Base-by-base conservation (phyloP, 108 stramenopile species). In the Skeletonema costatum region DNA sequence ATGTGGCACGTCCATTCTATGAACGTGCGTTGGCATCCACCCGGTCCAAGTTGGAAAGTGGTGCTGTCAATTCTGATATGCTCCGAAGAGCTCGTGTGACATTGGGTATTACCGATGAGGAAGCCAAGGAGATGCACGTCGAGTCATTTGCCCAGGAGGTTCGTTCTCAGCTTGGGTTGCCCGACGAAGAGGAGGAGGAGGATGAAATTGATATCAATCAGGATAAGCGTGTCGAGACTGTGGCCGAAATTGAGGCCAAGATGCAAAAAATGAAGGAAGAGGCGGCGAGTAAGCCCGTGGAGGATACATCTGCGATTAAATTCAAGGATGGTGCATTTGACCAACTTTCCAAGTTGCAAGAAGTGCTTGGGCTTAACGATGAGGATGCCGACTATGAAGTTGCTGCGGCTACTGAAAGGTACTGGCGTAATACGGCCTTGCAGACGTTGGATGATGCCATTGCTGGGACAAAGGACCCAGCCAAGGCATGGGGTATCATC, bases 1-100 rank as follows among this genome's bases (percentile, higher is more conserved):
- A 76, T 2, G 87, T 90, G 4, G 89, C 87, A 32, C 87, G 86
- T 64, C 95, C 95, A 11, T 94, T 97, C 70, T 97, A 97, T 66
- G 81, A 85, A 60, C 80, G 90, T 29, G 96, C 93, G 3, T 78
- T 97, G 51, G 59, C 74, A 63, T 88, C 85, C 39, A 87, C 96
- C 11, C 71, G 90, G 29, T 70, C 80, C 56, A 94, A 97, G 68
- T 71, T 96, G 68, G 91, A 87, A 60, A 83, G 77, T 32, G 87
- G 87, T 48, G 77, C 84, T 32, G 91, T 96, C 53, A 86, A 83
- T 32, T 70, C 87, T 2, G 87, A 85, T 56, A 94, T 91, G 89
- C 69, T 96, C 69, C 71, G 76, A 53, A 76, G 90, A 39, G 96
- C 96, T 0, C 76, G 92, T 14, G 56, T 81, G 33, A 86, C 92